Base-by-base conservation (phyloP, 352 stramenopile species). In the Phytopythium cucurbitacearum region DNA sequence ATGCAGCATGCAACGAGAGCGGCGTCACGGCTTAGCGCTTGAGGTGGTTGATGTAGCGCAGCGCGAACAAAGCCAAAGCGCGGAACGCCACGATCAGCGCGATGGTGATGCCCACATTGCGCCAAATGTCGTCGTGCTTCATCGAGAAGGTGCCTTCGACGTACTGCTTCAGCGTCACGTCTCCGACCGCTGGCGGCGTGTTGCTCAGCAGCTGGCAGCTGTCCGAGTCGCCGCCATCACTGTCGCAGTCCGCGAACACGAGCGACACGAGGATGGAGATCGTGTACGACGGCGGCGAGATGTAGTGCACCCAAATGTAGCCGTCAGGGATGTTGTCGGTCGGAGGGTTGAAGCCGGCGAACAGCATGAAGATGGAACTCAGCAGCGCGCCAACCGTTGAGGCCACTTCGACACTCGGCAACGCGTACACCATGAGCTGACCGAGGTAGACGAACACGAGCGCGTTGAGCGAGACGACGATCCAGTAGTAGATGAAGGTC, bases 241-340 rank as follows among this genome's bases (percentile, higher is more conserved):
- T 28, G 9, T 51, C 56, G 52, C 75, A 86, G 7, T 77, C 52
- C 0, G 42, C 50, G 42, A 88, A 76, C 16, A 79, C 50, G 1
- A 67, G 36, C 3, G 71, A 50, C 11, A 68, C 50, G 2, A 88
- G 35, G 35, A 78, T 71, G n/a, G 69, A 56, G 36, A 85, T 73
- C 4, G 42, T 73, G 58, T 83, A 85, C 13, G 61, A 65, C 4
- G 66, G 68, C 15, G 73, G 73, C 6, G 67, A 67, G 49, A 75
- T 69, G 43, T 71, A 73, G 60, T 87, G 67, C 11, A 89, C 53
- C 75, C 73, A 89, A 54, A 67, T 74, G 60, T 85, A 87, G 0
- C 58, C 73, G 0, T 41, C 51, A 33, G 78, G 78, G 37, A 87
- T 81, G 41, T 63, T 68, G 41, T 60, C 63, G 0, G 71, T 64